Base-by-base conservation (phyloP, 331 rosid species). In the Telfairia occidentalis region DNA sequence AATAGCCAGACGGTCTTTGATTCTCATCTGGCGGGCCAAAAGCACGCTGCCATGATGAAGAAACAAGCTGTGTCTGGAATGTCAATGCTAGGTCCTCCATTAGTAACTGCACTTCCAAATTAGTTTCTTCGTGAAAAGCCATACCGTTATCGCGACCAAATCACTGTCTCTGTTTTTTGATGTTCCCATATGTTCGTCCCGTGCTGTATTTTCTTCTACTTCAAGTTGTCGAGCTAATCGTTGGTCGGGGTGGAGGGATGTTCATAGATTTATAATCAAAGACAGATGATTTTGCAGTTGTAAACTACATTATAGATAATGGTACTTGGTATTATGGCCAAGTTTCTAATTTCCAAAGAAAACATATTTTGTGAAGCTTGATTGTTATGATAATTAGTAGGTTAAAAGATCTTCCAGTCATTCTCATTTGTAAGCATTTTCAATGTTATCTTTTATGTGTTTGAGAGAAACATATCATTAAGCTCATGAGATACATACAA, bases 21-120 rank as follows among this genome's bases (percentile, higher is more conserved):
- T 46, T 67, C 42, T 77, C 97, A 91, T 81, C 84, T 91, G n/a
- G 9, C 58, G 16, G 89, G 91, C 23, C 87, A 87, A 66, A 91
- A 89, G 75, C 96, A 91, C 15, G 81, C 77, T 23, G 82, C 83
- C 26, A 85, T 80, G 96, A 70, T 77, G 82, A 82, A 81, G 82
- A 87, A 81, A 78, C 78, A 63, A 55, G 71, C 74, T 24, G 81
- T 23, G 5, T 70, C 75, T 70, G 80, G 55, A 54, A 69, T 29
- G 49, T 16, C 76, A 29, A 71, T 60, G 18, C 15, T 32, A 64
- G 79, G 15, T 30, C 24, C 29, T 21, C 26, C 45, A 48, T 21
- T 10, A 21, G 12, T 46, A n/a, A 70, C 29, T 21, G 71, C 72
- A 67, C 35, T 70, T 74, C 37, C 55, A 57, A 18, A 55, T 57